Conservation (phyloP, 2,329 filamentous ascomycete species). For the Ophiobolus disseminans region DNA sequence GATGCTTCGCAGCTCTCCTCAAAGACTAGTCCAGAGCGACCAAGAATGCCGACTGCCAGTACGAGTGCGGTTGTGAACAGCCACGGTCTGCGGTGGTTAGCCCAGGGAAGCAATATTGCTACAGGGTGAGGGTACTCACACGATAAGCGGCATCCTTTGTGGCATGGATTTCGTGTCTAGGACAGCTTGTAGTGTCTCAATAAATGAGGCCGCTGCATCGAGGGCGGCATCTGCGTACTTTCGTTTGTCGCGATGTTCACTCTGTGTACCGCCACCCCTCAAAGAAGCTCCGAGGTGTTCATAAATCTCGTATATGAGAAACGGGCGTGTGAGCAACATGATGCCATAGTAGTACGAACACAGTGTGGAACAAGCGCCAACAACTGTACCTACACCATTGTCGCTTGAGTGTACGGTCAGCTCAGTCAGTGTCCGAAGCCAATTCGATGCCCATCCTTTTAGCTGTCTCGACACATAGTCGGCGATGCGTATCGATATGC, state of each 20-base stretch:
- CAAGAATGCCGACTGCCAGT: slow-evolving; percentile 34
- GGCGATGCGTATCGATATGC: slow-evolving; percentile 51
- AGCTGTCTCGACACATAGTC: slow-evolving; percentile 50
- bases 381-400: slow-evolving; percentile 21
- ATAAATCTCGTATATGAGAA: slow-evolving; percentile 60
- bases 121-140: slow-evolving; percentile 22
- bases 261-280: slow-evolving; percentile 34
- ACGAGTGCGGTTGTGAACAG: slow-evolving; percentile 42
- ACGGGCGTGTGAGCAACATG: slow-evolving; percentile 61
- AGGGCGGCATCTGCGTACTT: slow-evolving; percentile 42
- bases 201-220: slow-evolving; percentile 35
- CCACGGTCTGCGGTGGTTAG: slow-evolving; percentile 29
- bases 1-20: slow-evolving; percentile 29
- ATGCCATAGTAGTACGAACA: slow-evolving; percentile 63
- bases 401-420: slow-evolving; percentile 35
- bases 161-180: slow-evolving; percentile 30
- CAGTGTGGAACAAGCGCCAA: slow-evolving; percentile 59
- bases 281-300: slow-evolving; percentile 42
- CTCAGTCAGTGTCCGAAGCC: slow-evolving; percentile 40
- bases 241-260: slow-evolving; percentile 33
- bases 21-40: slow-evolving; percentile 30
- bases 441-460: slow-evolving; percentile 51
- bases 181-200: slow-evolving; percentile 33
- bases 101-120: background rate
- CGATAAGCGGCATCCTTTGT: slow-evolving; percentile 40